Percentiles rank a stretch among this genome's conserved stretches.
phyloP scores from a whole-genome alignment of 2,329 filamentous ascomycete species.

The Fusarium neocosmosporiellum region DNA sequence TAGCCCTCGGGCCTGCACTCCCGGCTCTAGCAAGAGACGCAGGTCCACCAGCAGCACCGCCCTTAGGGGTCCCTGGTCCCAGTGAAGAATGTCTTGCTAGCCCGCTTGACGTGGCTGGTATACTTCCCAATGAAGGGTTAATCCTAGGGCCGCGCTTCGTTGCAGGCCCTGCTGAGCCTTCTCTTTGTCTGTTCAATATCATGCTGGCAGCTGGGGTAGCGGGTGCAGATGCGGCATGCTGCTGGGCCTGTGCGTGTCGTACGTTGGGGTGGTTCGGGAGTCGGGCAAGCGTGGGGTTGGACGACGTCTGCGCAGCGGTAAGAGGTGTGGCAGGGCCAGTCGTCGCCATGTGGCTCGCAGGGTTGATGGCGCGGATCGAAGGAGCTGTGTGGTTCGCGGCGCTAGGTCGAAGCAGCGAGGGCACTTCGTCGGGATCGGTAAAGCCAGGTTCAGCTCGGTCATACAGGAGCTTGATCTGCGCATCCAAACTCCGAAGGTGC shows the following conservation, averaged over 20 bases:
- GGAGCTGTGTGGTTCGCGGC: constrained; percentile 62
- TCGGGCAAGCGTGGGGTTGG: constrained; percentile 57
- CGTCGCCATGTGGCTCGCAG: constrained; percentile 50
- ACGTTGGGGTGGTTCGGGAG: constrained; percentile 58
- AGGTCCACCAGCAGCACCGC: constrained; percentile 41
- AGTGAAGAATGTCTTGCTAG: constrained; percentile 72
- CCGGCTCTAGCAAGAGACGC: constrained; percentile 61
- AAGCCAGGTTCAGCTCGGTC: constrained; percentile 72
- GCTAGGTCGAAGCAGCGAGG: constrained; percentile 70
- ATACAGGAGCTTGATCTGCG: constrained; percentile 70
- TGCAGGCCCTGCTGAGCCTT: constrained; percentile 69
- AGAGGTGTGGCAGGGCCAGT: constrained; percentile 42
- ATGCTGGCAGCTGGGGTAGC: constrained; percentile 71
- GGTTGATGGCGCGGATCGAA: constrained; percentile 56
- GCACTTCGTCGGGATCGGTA: constrained; percentile 70
- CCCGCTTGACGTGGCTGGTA: constrained; percentile 65
- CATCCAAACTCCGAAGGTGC: constrained; percentile 71
- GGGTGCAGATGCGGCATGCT: constrained; percentile 67
- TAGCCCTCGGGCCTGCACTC: constrained; percentile 69
- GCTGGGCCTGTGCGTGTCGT: constrained; percentile 62
- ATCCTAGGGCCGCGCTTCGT: constrained; percentile 65
- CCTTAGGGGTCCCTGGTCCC: constrained; percentile 72
- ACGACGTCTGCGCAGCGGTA: constrained; percentile 45
- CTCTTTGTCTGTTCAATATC: constrained; percentile 67
- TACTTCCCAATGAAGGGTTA: constrained; percentile 59